Conservation (phyloP, 2,329 filamentous ascomycete genomes). For the Paracamarosporium sp. region DNA sequence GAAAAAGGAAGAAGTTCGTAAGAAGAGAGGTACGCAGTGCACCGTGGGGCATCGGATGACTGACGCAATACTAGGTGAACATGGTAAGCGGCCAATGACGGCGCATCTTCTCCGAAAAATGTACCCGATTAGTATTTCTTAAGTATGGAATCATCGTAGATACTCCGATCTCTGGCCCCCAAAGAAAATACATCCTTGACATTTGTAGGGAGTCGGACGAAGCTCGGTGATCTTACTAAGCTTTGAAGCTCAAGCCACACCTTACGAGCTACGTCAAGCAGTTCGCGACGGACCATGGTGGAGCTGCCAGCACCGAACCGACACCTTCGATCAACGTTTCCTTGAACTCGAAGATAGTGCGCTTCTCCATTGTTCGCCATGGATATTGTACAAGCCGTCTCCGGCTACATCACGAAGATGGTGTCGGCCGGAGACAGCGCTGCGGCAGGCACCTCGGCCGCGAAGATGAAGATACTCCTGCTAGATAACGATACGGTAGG, state of each 20-base stretch:
- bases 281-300: constrained; percentile 15
- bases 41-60: neutral
- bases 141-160: neutral
- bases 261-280: constrained; percentile 13
- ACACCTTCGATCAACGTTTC: neutral
- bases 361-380: constrained; percentile 59
- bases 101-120: neutral
- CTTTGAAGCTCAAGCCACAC: constrained; percentile 17
- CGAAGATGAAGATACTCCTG: constrained; percentile 98
- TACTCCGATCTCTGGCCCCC: neutral
- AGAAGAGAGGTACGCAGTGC: no score
- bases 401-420: constrained; percentile 96
- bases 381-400: constrained; percentile 92
- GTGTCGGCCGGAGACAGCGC: constrained; percentile 80
- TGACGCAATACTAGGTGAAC: neutral
- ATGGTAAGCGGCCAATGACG: neutral
- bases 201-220: neutral
- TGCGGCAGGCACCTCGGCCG: constrained; percentile 69
- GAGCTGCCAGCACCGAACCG: constrained; percentile 2
- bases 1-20: no score
- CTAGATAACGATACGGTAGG: constrained; percentile 88
- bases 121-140: neutral
- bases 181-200: neutral
- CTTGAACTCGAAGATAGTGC: neutral
- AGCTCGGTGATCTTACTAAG: neutral